Evolutionary conservation across 2,329 filamentous ascomycete species (phyloP).

Genomic region (Canariomyces notabilis): DNA sequence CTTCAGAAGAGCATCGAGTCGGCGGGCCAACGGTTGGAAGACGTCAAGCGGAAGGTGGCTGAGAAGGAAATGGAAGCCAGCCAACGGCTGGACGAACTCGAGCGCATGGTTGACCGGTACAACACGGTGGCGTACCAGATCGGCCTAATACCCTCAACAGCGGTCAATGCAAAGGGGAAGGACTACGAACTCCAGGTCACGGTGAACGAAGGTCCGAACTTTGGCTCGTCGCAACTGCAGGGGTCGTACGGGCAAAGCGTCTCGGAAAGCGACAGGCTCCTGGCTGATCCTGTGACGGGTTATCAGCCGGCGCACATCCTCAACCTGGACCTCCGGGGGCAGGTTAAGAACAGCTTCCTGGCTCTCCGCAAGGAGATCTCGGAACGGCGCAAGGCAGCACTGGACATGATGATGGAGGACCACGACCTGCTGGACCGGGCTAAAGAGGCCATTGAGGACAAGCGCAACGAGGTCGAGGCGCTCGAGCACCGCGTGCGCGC

Average conservation of each 20-base stretch:
- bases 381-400: slow-evolving; percentile 74
- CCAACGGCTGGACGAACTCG: slow-evolving; percentile 83
- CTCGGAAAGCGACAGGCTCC: slow-evolving; percentile 65
- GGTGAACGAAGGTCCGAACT: slow-evolving; percentile 74
- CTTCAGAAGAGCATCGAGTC: slow-evolving; percentile 84
- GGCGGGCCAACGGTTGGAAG: slow-evolving; percentile 70
- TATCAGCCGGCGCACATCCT: slow-evolving; percentile 87
- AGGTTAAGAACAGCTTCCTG: slow-evolving; percentile 73
- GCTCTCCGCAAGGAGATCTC: slow-evolving; percentile 82
- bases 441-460: slow-evolving; percentile 95
- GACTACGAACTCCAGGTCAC: slow-evolving; percentile 81
- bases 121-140: slow-evolving; percentile 94
- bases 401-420: slow-evolving; percentile 91
- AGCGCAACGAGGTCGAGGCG: slow-evolving; percentile 85
- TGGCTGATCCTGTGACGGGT: slow-evolving; percentile 76
- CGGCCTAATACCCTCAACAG: slow-evolving; percentile 78
- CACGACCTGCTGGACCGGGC: slow-evolving; percentile 91
- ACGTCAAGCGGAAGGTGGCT: slow-evolving; percentile 73
- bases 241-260: slow-evolving; percentile 35
- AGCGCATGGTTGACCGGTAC: slow-evolving; percentile 82
- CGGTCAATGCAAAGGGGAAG: slow-evolving; percentile 76
- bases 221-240: slow-evolving; percentile 58
- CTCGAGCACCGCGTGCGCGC: slow-evolving; percentile 82
- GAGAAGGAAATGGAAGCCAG: slow-evolving; percentile 88
- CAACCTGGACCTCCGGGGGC: slow-evolving; percentile 80